Evolutionary conservation across 805 yeast genomes (phyloP), one percentile per base, ranked within the genome.

Genomic region (Blastobotrys muscicola): DNA sequence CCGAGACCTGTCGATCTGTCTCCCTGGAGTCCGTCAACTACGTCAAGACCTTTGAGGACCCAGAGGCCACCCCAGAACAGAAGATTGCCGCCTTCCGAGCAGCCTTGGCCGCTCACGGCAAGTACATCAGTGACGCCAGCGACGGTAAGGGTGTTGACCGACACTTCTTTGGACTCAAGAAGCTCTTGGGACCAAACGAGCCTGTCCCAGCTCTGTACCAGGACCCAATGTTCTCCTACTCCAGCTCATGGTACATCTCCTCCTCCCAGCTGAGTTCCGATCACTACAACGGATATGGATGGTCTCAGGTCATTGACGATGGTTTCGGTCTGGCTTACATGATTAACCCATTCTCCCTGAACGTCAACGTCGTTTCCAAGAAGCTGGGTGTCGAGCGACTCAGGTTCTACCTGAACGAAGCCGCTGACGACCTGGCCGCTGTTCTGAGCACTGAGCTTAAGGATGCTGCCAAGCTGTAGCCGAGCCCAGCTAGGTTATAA

Each of bases 271-370:
- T 90, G 51, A 82, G 92, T 7, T 82, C 94, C 4, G 84, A 81
- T 55, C 71, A 70, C 63, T 85, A 86, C 66, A 86, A 86, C 61
- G 89, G 94, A 37, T 90, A 89, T 72, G 98, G 98, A 30, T 90
- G 87, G 85, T 77, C 95, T 13, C 95, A 94, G 62, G 97, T 92
- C 40, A 79, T 83, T 54, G 95, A 89, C 58, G 85, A 82, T 48
- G 98, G 98, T 7, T 80, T 84, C 56, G 98, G 97, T 6, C 72
- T 85, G 50, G 97, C 95, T 7, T 90, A 90, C 69, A 85, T 87
- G 85, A 72, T 90, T 57, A 87, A 85, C 70, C 76, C 76, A 47
- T 82, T 89, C 54, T 81, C 84, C 78, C 57, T 87, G 51, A 90
- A 87, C 60, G 78, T 92, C 57, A 90, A 89, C 65, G 79, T 90